Percentiles rank a stretch among this genome's conserved stretches.
These are phyloP conservation scores for Climacium dendroides DNA, from an alignment of 225 moss, liverwort and hornwort species.

Conservation along the genomic window DNA sequence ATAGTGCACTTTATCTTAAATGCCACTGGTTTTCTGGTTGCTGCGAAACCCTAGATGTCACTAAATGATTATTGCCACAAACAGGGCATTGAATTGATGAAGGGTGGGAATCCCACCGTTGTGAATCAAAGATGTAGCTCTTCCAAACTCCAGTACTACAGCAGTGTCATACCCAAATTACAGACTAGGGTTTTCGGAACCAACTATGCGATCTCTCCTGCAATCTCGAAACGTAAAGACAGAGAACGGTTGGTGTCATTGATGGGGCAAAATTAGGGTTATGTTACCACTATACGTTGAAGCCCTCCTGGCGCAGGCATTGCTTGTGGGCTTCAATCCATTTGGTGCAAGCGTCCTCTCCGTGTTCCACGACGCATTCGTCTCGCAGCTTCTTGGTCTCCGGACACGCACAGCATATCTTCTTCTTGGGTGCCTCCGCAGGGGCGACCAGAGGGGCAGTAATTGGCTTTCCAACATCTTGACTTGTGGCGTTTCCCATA, in stretches of 20 bases:
- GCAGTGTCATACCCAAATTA: too few relatives aligned
- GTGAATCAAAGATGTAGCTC: not conserved
- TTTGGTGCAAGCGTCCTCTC: slow-evolving; percentile 70
- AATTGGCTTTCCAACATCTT: not conserved
- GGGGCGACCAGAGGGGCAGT: not conserved
- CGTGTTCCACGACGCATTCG: slow-evolving; percentile 64
- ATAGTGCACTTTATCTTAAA: too few relatives aligned
- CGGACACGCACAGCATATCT: slow-evolving; percentile 86
- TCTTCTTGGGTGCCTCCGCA: slow-evolving; percentile 50
- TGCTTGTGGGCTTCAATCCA: slow-evolving; percentile 81
- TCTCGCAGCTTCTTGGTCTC: slow-evolving; percentile 73
- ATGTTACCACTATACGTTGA: slow-evolving; percentile 29
- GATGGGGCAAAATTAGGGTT: not conserved
- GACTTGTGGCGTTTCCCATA: slow-evolving; percentile 38
- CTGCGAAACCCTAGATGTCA: not conserved
- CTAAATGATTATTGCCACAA: not conserved
- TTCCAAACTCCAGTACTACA: not conserved
- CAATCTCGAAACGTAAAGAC: not conserved
- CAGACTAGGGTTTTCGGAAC: not conserved
- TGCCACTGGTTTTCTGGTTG: too few relatives aligned
- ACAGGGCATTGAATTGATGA: slow-evolving; percentile 8
- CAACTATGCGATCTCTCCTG: not conserved
- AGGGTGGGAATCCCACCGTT: not conserved
- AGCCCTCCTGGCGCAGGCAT: slow-evolving; percentile 70
- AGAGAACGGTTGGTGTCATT: not conserved